Conservation (phyloP, 1,284 basidiomycete species). For the Fomes fomentarius region DNA sequence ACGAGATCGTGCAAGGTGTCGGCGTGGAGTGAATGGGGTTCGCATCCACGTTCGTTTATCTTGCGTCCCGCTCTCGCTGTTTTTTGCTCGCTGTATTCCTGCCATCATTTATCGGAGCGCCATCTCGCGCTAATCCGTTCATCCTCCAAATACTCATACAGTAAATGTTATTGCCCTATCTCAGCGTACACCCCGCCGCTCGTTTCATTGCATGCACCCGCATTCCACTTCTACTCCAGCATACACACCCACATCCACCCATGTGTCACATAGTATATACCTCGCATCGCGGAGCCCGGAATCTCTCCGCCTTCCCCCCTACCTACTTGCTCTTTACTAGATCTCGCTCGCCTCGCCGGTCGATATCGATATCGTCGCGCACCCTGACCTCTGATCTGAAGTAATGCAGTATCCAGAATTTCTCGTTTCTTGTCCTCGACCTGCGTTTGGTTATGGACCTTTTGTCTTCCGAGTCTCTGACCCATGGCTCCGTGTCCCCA, state of each 20-base stretch:
- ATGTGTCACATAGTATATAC: conserved; percentile 5
- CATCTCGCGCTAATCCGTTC: not conserved
- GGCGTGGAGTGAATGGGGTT: conserved; percentile 25
- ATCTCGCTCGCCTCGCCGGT: not conserved
- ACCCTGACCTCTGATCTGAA: conserved; percentile 1
- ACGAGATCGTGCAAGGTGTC: not conserved
- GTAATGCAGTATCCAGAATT: not conserved
- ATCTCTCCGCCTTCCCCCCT: not conserved
- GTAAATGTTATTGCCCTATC: conserved; percentile 23
- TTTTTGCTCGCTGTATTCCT: not conserved
- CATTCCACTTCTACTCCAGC: conserved; percentile 12
- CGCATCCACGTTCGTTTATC: conserved; percentile 19
- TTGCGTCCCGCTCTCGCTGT: not conserved
- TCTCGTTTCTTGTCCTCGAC: not conserved
- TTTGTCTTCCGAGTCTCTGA: not conserved
- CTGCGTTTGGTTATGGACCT: not conserved
- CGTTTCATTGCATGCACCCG: conserved; percentile 13
- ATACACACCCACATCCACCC: not conserved
- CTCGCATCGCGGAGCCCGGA: conserved; percentile 1
- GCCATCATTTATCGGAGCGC: not conserved
- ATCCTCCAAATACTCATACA: conserved; percentile 8
- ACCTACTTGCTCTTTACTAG: not conserved
- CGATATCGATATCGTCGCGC: not conserved
- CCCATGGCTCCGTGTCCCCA: not conserved
- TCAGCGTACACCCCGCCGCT: conserved; percentile 27